These are phyloP conservation scores for Hypocreales sp. DNA, from an alignment of 2,329 filamentous ascomycete species.

Conservation along the genomic window DNA sequence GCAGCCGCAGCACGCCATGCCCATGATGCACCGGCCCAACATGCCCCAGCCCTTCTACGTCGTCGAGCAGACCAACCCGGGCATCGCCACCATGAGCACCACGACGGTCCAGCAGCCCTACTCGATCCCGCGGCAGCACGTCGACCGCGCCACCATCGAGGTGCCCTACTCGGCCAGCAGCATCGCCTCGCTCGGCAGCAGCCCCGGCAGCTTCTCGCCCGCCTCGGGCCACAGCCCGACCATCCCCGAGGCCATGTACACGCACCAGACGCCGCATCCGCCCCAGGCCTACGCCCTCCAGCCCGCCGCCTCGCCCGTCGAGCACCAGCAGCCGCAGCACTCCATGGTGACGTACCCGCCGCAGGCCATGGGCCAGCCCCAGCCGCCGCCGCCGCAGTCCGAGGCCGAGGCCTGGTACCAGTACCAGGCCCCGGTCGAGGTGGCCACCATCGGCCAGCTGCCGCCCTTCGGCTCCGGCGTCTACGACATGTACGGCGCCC, in stretches of 20 bases:
- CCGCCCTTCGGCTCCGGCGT: slow-evolving; percentile 32
- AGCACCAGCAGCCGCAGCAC: slow-evolving; percentile 21
- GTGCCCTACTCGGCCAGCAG: slow-evolving; percentile 34
- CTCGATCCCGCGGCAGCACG: slow-evolving; percentile 33
- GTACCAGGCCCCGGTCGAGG: slow-evolving; percentile 42
- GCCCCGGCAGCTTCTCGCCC: slow-evolving; percentile 42
- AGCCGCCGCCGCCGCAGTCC: slow-evolving; percentile 10
- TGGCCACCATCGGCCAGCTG: slow-evolving; percentile 35
- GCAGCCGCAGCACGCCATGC: slow-evolving; percentile 24
- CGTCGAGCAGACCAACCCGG: slow-evolving; percentile 45
- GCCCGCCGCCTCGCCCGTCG: slow-evolving; percentile 28
- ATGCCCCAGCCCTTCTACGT: slow-evolving; percentile 39
- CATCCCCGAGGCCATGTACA: slow-evolving; percentile 40
- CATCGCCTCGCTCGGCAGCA: slow-evolving; percentile 38
- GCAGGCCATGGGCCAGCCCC: slow-evolving; percentile 20
- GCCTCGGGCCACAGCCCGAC: slow-evolving; percentile 36
- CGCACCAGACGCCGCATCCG: slow-evolving; percentile 34
- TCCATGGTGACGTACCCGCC: slow-evolving; percentile 27
- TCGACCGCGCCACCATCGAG: slow-evolving; percentile 29
- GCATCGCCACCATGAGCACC: slow-evolving; percentile 45
- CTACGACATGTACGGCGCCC: slow-evolving; percentile 33
- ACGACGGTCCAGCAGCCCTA: slow-evolving; percentile 32
- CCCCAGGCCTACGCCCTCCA: slow-evolving; percentile 32
- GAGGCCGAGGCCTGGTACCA: slow-evolving; percentile 38
- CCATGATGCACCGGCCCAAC: slow-evolving; percentile 32